phyloP scores from a whole-genome alignment of 1,284 basidiomycete species.

The Fereydounia khargensis region DNA sequence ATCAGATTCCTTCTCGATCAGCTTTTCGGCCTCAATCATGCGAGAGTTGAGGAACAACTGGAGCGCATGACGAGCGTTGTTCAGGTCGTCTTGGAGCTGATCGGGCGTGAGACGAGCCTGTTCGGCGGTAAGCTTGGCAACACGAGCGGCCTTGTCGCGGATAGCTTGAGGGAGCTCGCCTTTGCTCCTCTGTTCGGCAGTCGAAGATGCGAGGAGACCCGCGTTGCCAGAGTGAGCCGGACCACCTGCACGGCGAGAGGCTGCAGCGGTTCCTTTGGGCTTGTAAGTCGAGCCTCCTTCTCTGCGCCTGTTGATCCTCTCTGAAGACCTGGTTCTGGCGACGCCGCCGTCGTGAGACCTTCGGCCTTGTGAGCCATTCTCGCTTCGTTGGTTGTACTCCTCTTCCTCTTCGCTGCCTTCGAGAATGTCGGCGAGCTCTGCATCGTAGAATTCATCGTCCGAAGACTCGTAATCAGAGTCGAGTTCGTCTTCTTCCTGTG shows the following conservation, averaged over 20 bases:
- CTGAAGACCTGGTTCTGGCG: too few relatives aligned
- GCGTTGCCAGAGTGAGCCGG: too few relatives aligned
- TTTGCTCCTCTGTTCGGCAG: constrained; percentile 30
- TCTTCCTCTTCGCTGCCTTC: constrained; percentile 44
- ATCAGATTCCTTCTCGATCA: constrained; percentile 45
- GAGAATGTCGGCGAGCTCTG: constrained; percentile 42
- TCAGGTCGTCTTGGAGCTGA: constrained; percentile 42
- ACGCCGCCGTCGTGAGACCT: too few relatives aligned
- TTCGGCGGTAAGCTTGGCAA: constrained; percentile 35
- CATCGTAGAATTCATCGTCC: constrained; percentile 42
- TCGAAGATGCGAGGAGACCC: too few relatives aligned
- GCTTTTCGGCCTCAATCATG: constrained; percentile 54
- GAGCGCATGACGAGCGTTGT: constrained; percentile 37
- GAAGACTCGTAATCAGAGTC: constrained; percentile 9
- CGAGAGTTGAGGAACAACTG: constrained; percentile 55
- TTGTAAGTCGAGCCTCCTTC: too few relatives aligned
- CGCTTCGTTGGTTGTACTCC: too few relatives aligned
- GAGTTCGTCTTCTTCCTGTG: constrained; percentile 7
- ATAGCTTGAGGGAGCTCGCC: constrained; percentile 26
- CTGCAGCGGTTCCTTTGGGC: constrained; percentile 27
- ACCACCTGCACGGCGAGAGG: constrained; percentile 24
- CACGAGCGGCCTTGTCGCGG: constrained; percentile 44
- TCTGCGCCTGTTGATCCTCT: too few relatives aligned
- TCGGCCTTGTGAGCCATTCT: too few relatives aligned
- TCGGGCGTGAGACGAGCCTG: constrained; percentile 38